Evolutionary conservation across 2,329 filamentous ascomycete genomes (phyloP), one percentile per base, ranked within the genome.

Genomic region (Arthroderma sp.): DNA sequence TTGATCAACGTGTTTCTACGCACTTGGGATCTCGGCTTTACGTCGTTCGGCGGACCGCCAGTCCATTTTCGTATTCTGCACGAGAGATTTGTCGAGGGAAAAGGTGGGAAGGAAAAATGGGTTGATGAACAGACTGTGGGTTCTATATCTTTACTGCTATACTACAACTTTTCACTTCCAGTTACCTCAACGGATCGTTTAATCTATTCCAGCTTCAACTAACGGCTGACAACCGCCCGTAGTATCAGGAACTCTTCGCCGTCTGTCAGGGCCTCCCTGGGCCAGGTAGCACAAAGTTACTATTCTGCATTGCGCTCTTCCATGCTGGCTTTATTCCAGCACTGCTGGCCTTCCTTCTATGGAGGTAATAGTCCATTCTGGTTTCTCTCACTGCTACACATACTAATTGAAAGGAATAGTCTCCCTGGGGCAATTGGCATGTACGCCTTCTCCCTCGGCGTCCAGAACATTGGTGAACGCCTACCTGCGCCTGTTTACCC

Each of bases 201-300:
- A n/a, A n/a, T n/a, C n/a, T n/a, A n/a, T 38, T 38, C 13, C 3
- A 19, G 15, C 39, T 37, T 37, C 6, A 4, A 43, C 39, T 43
- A 19, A 43, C 17, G 13, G 13, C 9, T 43, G 6, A 21, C 5
- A 2, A 2, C 7, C 53, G 47, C 51, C 21, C 44, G 43, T 54
- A 85, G 81, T 88, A 84, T 68, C 82, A 86, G 67, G 85, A 88
- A 64, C 76, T 88, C 0, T 88, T 89, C 67, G 83, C 81, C 21
- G 71, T 88, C 51, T 81, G 78, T n/a, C 85, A 88, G 69, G 81
- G 81, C 1, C 74, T 88, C 2, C 82, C 81, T 0, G 85, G 85
- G 0, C 86, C 85, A 0, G 85, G 63, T 0, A 85, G 81, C 61
- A 88, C 85, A 1, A 88, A 88, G 66, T 85, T 88, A 80, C 66